Evolutionary conservation across 352 stramenopile species (phyloP).

Genomic region (Phytopythium chamaehyphon): DNA sequence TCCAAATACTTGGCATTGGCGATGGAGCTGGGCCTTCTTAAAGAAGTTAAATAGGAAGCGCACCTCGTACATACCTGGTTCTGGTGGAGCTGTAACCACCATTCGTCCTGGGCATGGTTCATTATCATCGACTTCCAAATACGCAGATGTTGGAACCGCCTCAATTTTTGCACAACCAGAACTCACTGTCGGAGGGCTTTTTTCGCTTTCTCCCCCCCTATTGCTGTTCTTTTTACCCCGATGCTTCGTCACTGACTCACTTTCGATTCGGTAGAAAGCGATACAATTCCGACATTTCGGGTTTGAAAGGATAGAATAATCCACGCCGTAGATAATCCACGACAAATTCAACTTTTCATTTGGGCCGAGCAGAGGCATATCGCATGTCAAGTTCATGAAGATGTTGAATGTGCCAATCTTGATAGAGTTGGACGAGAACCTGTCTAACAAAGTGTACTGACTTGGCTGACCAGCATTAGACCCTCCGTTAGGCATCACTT

Average conservation of each 20-base stretch:
- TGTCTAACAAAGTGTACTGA: conserved; percentile 43
- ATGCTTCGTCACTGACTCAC: conserved; percentile 1
- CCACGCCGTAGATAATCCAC: conserved; percentile 50
- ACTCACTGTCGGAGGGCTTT: not conserved
- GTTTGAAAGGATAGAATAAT: conserved; percentile 43
- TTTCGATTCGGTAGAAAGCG: conserved; percentile 48
- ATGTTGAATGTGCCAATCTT: conserved; percentile 59
- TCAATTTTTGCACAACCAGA: conserved; percentile 34
- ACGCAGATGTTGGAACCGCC: conserved; percentile 48
- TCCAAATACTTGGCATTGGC: conserved; percentile 54
- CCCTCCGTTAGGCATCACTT: conserved; percentile 8
- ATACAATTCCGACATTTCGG: conserved; percentile 48
- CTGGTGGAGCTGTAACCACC: conserved; percentile 33
- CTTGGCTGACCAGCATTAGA: conserved; percentile 4
- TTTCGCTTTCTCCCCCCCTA: not conserved
- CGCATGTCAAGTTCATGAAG: conserved; percentile 60
- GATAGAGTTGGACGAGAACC: conserved; percentile 45
- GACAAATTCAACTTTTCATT: conserved; percentile 45
- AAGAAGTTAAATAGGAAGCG: conserved; percentile 69
- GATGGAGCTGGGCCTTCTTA: conserved; percentile 48
- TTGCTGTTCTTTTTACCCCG: no score
- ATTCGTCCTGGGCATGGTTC: conserved; percentile 41
- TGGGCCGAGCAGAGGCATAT: conserved; percentile 34
- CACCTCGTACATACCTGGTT: conserved; percentile 58
- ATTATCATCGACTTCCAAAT: conserved; percentile 29